Conservation (phyloP, 306 rosid genomes). For the Benincasa hispida region DNA sequence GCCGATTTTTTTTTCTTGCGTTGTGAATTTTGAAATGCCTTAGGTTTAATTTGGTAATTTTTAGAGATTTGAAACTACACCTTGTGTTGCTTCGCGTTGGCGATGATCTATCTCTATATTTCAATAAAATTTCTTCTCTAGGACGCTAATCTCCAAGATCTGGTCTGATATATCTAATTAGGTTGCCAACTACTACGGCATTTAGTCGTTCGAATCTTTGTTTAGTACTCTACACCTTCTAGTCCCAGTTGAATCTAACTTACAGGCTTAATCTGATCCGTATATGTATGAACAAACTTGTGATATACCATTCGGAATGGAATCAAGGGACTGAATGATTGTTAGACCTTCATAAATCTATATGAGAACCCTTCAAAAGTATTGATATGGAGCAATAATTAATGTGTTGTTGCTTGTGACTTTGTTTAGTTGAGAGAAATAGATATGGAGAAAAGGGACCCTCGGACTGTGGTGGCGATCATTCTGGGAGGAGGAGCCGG, state of each 20-base stretch:
- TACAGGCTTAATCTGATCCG: not conserved
- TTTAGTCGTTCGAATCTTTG: not conserved
- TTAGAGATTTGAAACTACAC: not conserved
- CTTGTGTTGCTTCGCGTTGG: not conserved
- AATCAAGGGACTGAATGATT: not conserved
- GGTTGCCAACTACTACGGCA: not conserved
- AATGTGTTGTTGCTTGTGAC: constrained; percentile 1
- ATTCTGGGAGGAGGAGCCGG: constrained; percentile 99
- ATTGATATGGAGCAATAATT: not conserved
- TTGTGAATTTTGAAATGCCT: not conserved
- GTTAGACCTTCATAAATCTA: not conserved
- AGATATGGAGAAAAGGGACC: constrained; percentile 36
- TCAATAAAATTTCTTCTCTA: not conserved
- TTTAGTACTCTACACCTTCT: not conserved
- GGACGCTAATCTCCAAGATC: not conserved
- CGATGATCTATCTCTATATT: not conserved
- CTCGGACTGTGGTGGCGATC: constrained; percentile 70
- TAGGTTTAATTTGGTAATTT: not conserved
- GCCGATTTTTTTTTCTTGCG: not conserved
- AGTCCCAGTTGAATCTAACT: not conserved
- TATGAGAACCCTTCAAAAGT: not conserved
- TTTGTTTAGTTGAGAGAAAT: constrained; percentile 50
- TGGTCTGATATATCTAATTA: not conserved
- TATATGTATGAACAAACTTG: not conserved
- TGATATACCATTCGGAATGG: not conserved